Percentiles rank a stretch among this genome's conserved stretches.
Evolutionary conservation across 2,329 filamentous ascomycete species (phyloP).

Genomic region (Blastomyces parvus): DNA sequence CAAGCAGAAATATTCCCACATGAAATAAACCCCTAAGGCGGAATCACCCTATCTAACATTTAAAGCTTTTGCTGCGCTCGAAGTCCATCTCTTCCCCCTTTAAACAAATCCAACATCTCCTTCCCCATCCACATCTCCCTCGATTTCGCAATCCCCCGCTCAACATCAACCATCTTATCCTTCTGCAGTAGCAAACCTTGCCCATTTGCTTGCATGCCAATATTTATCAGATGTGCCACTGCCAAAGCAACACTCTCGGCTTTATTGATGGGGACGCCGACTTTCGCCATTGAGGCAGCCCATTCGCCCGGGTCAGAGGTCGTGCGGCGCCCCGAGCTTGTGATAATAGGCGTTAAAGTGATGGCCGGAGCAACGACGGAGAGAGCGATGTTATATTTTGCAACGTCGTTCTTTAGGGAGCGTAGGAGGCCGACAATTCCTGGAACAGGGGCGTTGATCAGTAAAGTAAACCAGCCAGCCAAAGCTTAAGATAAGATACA

Average conservation of each 20-base stretch:
- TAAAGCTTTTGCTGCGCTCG: slow-evolving; percentile 22
- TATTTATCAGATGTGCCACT: slow-evolving; percentile 38
- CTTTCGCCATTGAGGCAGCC: slow-evolving; percentile 35
- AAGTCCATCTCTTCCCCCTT: slow-evolving; percentile 32
- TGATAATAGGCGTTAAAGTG: slow-evolving; percentile 39
- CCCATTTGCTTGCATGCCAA: slow-evolving; percentile 38
- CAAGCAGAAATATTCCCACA: too few relatives aligned
- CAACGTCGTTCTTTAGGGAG: slow-evolving; percentile 41
- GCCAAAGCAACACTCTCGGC: slow-evolving; percentile 37
- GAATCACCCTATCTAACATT: too few relatives aligned
- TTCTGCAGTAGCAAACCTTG: slow-evolving; percentile 40
- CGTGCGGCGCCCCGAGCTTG: slow-evolving; percentile 21
- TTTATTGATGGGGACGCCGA: slow-evolving; percentile 41
- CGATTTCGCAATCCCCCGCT: slow-evolving; percentile 38
- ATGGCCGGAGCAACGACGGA: slow-evolving; percentile 42
- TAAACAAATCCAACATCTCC: slow-evolving; percentile 43
- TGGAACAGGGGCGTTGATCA: not conserved
- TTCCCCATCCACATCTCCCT: slow-evolving; percentile 42
- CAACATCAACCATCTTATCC: slow-evolving; percentile 36
- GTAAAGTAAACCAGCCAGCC: not conserved
- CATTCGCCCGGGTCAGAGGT: slow-evolving; percentile 31
- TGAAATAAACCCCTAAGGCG: too few relatives aligned
- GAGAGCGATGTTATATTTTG: slow-evolving; percentile 38
- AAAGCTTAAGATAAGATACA: too few relatives aligned
- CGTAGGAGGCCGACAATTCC: slow-evolving; percentile 43